phyloP scores from a whole-genome alignment of 2,329 filamentous ascomycete species.

The Aspergillus arachidicola region DNA sequence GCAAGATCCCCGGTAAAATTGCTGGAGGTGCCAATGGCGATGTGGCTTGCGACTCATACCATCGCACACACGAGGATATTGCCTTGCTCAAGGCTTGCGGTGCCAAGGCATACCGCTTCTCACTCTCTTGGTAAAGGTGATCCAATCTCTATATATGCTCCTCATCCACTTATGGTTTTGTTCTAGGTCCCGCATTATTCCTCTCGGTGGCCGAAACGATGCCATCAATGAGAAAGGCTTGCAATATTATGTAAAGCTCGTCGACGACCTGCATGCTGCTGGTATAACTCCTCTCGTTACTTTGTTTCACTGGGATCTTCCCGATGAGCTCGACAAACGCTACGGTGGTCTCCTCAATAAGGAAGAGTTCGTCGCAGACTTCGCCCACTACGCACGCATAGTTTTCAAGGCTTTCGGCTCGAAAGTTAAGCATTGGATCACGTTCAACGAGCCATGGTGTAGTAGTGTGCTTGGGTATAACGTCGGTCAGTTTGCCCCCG shows the following conservation, averaged over 20 bases:
- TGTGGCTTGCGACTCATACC: slow-evolving; percentile 84
- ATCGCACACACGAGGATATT: slow-evolving; percentile 76
- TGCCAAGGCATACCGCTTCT: slow-evolving; percentile 79
- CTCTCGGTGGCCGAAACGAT: slow-evolving; percentile 79
- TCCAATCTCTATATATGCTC: not conserved
- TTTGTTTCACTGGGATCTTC: slow-evolving; percentile 86
- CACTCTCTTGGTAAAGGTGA: slow-evolving; percentile 65
- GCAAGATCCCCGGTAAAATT: slow-evolving; percentile 77
- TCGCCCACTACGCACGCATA: slow-evolving; percentile 74
- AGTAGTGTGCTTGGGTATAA: slow-evolving; percentile 79
- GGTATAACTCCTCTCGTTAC: slow-evolving; percentile 82
- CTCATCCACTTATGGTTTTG: not conserved
- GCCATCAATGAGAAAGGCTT: slow-evolving; percentile 78
- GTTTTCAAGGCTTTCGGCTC: slow-evolving; percentile 72
- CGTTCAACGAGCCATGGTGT: slow-evolving; percentile 90
- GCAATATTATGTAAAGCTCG: slow-evolving; percentile 75
- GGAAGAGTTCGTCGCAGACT: slow-evolving; percentile 80
- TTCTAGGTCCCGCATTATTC: slow-evolving; percentile 70
- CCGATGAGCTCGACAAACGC: slow-evolving; percentile 73
- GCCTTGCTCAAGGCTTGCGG: slow-evolving; percentile 73
- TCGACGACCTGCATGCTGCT: slow-evolving; percentile 74
- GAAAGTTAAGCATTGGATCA: slow-evolving; percentile 85
- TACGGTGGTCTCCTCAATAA: slow-evolving; percentile 82
- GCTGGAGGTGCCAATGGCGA: slow-evolving; percentile 74
- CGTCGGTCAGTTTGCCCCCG: slow-evolving; percentile 76